Base-by-base conservation (phyloP, 2,329 filamentous ascomycete species). In the Microcyclosporella mali region DNA sequence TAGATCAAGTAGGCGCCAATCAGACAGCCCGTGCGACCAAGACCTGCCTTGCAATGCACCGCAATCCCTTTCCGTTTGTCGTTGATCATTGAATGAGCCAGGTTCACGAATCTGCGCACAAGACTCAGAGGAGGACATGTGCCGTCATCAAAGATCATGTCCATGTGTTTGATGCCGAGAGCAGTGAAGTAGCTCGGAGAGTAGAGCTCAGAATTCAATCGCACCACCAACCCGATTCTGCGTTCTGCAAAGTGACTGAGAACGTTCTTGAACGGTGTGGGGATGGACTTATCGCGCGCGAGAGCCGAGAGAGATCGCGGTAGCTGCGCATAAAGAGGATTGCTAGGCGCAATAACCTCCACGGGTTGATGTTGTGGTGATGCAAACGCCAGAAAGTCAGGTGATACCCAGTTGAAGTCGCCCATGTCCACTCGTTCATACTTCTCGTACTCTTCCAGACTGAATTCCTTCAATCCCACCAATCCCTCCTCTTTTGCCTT, bases 141-240 rank as follows among this genome's bases (percentile, higher is more conserved):
- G 52, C 92, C 92, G 58, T 98, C 92, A 60, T 97, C 92, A 61
- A 98, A 98, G 60, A 98, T 97, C 92, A 98, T 98, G 69, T 98
- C 92, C 31, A 97, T 74, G 63, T 98, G 92, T 58, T 88, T 83
- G 60, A 98, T 97, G 21, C 90, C 90, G 40, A 98, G 74, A 3
- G 89, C 87, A 51, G 90, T 92, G 66, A 98, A 98, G 71, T 90
- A 95, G n/a, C 88, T 89, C 1, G 92, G 86, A 1, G 87, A 94
- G 73, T 98, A 98, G 6, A 98, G 78, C 54, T 89, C 85, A 0
- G 89, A 97, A 72, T 98, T 98, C 51, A 98, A 74, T 32, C 92
- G 84, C 32, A 98, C 92, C 2, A 98, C 90, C 2, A 98, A 75
- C 25, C 92, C 92, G 58, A 98, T 85, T 59, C 94, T 85, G 52